Conservation (phyloP, 495 filamentous ascomycete genomes). For the Clohesyomyces aquaticus region DNA sequence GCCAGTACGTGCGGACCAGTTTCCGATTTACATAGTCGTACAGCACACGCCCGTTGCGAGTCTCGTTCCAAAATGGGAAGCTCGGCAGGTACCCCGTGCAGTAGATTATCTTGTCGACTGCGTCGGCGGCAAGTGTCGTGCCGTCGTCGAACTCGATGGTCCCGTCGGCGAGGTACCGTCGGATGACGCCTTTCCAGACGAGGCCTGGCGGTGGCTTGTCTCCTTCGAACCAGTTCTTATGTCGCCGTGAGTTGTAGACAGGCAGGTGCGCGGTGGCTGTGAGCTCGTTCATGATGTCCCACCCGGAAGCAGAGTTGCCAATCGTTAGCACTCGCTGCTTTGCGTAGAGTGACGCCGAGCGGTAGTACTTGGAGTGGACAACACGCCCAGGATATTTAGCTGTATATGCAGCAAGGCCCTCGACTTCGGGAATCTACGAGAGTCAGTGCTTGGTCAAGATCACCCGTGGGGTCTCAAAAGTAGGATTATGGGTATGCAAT, state of each 20-base stretch:
- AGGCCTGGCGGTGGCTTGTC: conserved; percentile 48
- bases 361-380: conserved; percentile 54
- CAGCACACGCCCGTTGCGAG: conserved; percentile 47
- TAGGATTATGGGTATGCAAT: neutral
- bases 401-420: conserved; percentile 50
- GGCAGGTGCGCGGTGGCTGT: conserved; percentile 43
- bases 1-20: conserved; percentile 48
- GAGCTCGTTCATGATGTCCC: conserved; percentile 52
- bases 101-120: conserved; percentile 56
- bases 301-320: conserved; percentile 58
- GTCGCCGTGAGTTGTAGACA: conserved; percentile 53
- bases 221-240: conserved; percentile 53
- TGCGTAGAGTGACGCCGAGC: conserved; percentile 45
- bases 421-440: conserved; percentile 52
- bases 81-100: conserved; percentile 55
- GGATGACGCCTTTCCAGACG: conserved; percentile 53
- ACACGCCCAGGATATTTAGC: conserved; percentile 49
- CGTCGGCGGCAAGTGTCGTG: conserved; percentile 46
- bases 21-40: conserved; percentile 50
- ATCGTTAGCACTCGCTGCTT: conserved; percentile 51
- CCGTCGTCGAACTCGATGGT: conserved; percentile 54
- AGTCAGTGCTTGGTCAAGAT: no score
- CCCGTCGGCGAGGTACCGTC: conserved; percentile 40
- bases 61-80: conserved; percentile 56
- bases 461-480: no score